Base-by-base conservation (phyloP, 2,329 filamentous ascomycete genomes). In the Ascochyta lentis region DNA sequence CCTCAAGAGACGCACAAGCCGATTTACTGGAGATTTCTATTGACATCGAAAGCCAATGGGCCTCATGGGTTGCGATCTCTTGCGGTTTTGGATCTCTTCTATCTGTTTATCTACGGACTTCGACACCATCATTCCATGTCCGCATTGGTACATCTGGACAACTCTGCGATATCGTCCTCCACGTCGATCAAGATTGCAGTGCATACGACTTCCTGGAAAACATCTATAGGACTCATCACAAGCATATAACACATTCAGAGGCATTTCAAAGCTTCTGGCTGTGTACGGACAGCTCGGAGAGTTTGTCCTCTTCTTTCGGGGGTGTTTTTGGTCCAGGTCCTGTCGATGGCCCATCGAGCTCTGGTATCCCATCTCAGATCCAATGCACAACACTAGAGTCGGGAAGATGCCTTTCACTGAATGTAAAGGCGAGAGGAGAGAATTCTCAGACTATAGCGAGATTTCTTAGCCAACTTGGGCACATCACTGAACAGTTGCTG, bases 401-500 rank as follows among this genome's bases (percentile, higher is more conserved):
- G 23, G 19, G 23, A 41, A 5, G 19, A 41, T 41, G 19, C 10
- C 16, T 23, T 41, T 41, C 38, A 26, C 10, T 41, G n/a, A 19
- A 6, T 41, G 1, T 41, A 19, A 26, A 41, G 38, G 15, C 23
- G 4, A 23, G 19, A 23, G 7, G 38, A 22, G 38, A 23, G 38
- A 4, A 26, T 6, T 41, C 38, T 41, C 23, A 23, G 10, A 26
- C 38, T 16, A 41, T 12, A 23, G 10, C 38, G 23, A 41, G 38
- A 15, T 46, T 42, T 26, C 26, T 49, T 3, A 41, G 27, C 12
- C 46, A 49, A 42, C 46, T 49, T 15, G 46, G 5, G 23, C 26
- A 49, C 27, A 35, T 49, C 13, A 49, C 26, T 26, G n/a, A 35
- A 34, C 46, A 49, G 22, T 41, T 49, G 27, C 26, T 41, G 37